phyloP scores from a whole-genome alignment of 352 stramenopile species.

The Blastocystis sp. region DNA sequence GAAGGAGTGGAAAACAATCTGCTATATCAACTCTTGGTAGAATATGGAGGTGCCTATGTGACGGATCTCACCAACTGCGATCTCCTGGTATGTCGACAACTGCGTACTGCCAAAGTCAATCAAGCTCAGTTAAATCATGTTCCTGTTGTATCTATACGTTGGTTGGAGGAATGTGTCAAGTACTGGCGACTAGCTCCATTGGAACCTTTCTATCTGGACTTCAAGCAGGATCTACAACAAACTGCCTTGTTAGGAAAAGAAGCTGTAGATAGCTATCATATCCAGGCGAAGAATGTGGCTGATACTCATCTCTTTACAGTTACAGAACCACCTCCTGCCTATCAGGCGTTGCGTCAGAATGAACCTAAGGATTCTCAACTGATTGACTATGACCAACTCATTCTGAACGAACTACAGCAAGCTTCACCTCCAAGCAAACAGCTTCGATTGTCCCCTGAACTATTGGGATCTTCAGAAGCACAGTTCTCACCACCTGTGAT shows the following conservation, averaged over 20 bases:
- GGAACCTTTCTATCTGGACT: conserved; percentile 45
- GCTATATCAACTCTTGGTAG: conserved; percentile 14
- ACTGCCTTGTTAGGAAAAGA: conserved; percentile 18
- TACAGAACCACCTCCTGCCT: background rate
- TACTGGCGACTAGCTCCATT: conserved; percentile 40
- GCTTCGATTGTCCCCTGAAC: too few relatives aligned
- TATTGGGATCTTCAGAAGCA: background rate
- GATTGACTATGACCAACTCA: conserved; percentile 19
- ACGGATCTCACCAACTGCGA: conserved; percentile 39
- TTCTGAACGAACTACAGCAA: conserved; percentile 22
- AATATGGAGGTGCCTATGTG: conserved; percentile 32
- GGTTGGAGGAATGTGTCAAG: conserved; percentile 57
- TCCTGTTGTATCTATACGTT: conserved; percentile 42
- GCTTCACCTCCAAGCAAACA: too few relatives aligned
- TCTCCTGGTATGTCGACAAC: conserved; percentile 11
- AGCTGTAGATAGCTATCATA: conserved; percentile 13
- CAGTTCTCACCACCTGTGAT: conserved; percentile 31
- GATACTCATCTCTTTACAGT: conserved; percentile 38
- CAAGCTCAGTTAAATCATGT: conserved; percentile 33
- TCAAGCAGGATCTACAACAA: conserved; percentile 34
- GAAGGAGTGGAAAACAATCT: conserved; percentile 37
- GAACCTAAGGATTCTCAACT: background rate
- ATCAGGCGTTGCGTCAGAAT: background rate
- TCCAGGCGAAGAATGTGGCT: background rate
- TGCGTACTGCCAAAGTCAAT: conserved; percentile 51